phyloP scores from a whole-genome alignment of 768 basidiomycete genomes.

The Tulasnella sp. region DNA sequence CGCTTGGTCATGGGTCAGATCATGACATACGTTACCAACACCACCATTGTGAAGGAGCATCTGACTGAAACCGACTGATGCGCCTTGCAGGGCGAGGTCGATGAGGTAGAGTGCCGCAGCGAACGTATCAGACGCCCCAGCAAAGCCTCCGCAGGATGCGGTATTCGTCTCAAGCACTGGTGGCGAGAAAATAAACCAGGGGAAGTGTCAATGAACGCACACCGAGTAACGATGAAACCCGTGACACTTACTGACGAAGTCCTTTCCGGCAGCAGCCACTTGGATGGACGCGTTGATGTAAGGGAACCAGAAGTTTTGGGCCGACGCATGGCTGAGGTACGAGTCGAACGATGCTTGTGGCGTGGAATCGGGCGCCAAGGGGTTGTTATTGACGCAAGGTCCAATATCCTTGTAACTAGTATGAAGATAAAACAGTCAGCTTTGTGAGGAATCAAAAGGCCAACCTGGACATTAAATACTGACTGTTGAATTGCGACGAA shows the following conservation, averaged over 20 bases:
- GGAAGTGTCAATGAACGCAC: not conserved
- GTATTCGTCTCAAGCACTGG: slow-evolving; percentile 39
- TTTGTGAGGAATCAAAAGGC: too few species aligned
- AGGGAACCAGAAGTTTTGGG: slow-evolving; percentile 3
- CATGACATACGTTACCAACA: slow-evolving; percentile 10
- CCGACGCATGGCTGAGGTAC: slow-evolving; percentile 9
- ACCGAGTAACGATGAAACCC: not conserved
- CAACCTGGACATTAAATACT: not conserved
- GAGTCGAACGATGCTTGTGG: not conserved
- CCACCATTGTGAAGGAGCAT: slow-evolving; percentile 36
- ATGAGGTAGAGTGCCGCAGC: slow-evolving; percentile 52
- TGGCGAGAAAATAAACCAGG: slow-evolving; percentile 13
- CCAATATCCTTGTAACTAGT: slow-evolving; percentile 7
- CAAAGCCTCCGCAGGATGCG: slow-evolving; percentile 40
- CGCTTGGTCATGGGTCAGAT: too few species aligned
- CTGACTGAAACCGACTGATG: slow-evolving; percentile 36
- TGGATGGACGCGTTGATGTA: slow-evolving; percentile 11
- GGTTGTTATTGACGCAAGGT: not conserved
- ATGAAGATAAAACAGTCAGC: not conserved
- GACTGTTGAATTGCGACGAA: slow-evolving; percentile 6
- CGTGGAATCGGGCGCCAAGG: not conserved
- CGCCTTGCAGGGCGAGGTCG: slow-evolving; percentile 52
- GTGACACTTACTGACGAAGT: not conserved
- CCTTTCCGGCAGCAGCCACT: not conserved
- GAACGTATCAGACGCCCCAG: slow-evolving; percentile 48